Evolutionary conservation across 2,329 filamentous ascomycete genomes (phyloP), one percentile per base, ranked within the genome.

Genomic region (Ascochyta fabae): DNA sequence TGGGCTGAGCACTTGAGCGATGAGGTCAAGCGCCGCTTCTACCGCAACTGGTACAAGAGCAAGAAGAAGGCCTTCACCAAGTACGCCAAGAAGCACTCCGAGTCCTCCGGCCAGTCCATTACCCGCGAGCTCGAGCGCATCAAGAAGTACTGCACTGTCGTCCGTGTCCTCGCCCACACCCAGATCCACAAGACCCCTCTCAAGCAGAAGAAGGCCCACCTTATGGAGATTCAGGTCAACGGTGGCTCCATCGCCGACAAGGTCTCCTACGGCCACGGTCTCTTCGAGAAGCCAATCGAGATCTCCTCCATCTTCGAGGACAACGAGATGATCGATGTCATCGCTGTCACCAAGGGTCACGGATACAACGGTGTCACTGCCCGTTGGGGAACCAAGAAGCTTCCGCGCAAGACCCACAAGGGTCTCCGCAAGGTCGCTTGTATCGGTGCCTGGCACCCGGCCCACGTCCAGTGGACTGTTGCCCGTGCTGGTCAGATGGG

Each of bases 61-160:
- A 99, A 99, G 93, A 98, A 97, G 92, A 99, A 99, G 94, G 95
- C 95, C 64, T 99, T 99, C 87, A 99, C 95, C 87, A 97, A 96
- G 87, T 99, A 99, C 85, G 92, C 95, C 86, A 99, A 98, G 92
- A 94, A 96, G 89, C 92, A 98, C 89, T 92, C 94, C 67, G 94
- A 98, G 86, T 89, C 83, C 85, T 90, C 82, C 83, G 93, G 92
- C 76, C 84, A 91, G 73, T 92, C 91, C 77, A 90, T 98, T 85
- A 92, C 90, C 81, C 91, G 91, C 79, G 95, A 99, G 84, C 88
- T 99, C 78, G 95, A 98, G 90, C 93, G 95, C 83, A 98, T 99
- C 84, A 96, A 97, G 92, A 98, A 98, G 87, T 99, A 99, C 92
- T 97, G 94, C 91, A 95, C 92, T 74, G 93, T 98, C 81, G 91